These are phyloP conservation scores for Plantago elongata DNA, from an alignment of 257 asterid genomes.

Conservation along the genomic window DNA sequence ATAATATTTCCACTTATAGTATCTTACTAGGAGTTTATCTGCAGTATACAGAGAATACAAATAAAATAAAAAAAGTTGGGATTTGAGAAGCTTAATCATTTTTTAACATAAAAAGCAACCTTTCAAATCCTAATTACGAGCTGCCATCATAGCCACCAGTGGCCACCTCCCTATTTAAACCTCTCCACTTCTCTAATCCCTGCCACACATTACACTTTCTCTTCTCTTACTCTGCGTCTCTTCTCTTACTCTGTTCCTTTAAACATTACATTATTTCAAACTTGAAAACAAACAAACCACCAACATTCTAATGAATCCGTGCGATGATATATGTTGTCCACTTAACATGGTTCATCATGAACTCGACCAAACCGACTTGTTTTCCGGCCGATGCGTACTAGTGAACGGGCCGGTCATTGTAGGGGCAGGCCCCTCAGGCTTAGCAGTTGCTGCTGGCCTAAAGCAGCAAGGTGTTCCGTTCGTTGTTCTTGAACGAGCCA, in stretches of 20 bases:
- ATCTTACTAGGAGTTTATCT: not conserved
- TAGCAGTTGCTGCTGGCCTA: constrained; percentile 83
- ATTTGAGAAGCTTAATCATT: constrained; percentile 23
- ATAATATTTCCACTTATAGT: constrained; percentile 3
- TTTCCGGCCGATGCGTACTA: constrained; percentile 64
- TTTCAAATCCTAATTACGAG: constrained; percentile 40
- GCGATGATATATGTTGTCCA: constrained; percentile 34
- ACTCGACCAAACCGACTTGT: constrained; percentile 38
- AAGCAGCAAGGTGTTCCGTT: constrained; percentile 75
- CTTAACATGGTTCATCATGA: constrained; percentile 25
- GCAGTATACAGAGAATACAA: too few species aligned
- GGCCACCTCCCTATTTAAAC: constrained; percentile 55
- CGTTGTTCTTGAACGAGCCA: constrained; percentile 65
- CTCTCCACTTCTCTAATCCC: constrained; percentile 49
- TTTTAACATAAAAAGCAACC: constrained; percentile 36
- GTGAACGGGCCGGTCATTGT: constrained; percentile 90
- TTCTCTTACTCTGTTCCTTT: constrained; percentile 8
- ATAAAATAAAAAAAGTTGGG: not conserved
- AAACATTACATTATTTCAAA: not conserved
- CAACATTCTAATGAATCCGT: constrained; percentile 30
- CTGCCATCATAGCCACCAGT: constrained; percentile 29
- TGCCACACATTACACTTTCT: constrained; percentile 51
- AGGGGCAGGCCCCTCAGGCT: constrained; percentile 91
- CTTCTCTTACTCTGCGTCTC: constrained; percentile 23
- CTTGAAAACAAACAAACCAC: not conserved